These are phyloP conservation scores for Erucastrum elatum DNA, from an alignment of 345 rosid species.

Conservation along the genomic window DNA sequence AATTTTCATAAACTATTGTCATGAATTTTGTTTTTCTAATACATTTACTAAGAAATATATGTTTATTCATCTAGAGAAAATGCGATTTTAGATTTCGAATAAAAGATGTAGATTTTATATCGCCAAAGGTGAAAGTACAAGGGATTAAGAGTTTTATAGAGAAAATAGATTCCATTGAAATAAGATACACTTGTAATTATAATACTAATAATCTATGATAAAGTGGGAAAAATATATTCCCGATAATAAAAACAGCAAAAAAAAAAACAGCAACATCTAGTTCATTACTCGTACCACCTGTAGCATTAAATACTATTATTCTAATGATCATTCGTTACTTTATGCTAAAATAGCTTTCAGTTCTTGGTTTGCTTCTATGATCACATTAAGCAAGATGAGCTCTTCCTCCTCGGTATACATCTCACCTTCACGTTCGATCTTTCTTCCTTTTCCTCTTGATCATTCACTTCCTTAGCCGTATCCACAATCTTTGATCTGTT, in stretches of 20 bases:
- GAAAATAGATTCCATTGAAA: no score
- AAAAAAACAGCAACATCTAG: background rate
- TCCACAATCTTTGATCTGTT: slow-evolving; percentile 42
- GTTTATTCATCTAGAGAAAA: no score
- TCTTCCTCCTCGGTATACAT: slow-evolving; percentile 66
- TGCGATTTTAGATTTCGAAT: no score
- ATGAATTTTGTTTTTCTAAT: no score
- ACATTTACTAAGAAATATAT: no score
- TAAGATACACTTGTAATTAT: no score
- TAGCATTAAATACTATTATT: background rate
- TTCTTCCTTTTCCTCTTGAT: slow-evolving; percentile 41
- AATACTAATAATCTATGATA: no score
- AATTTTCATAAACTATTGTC: no score
- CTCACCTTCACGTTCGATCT: slow-evolving; percentile 53
- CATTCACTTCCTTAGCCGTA: slow-evolving; percentile 22
- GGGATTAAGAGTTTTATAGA: no score
- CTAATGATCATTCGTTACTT: background rate
- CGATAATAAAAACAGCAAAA: background rate
- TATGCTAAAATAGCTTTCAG: background rate
- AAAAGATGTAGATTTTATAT: no score
- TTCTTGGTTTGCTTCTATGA: slow-evolving; percentile 49
- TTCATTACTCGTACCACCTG: background rate
- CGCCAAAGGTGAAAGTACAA: no score
- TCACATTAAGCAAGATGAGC: slow-evolving; percentile 38
- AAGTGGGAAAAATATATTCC: no score